Evolutionary conservation across 768 basidiomycete genomes (phyloP), one percentile per base, ranked within the genome.

Genomic region (Boletus subparvulus): DNA sequence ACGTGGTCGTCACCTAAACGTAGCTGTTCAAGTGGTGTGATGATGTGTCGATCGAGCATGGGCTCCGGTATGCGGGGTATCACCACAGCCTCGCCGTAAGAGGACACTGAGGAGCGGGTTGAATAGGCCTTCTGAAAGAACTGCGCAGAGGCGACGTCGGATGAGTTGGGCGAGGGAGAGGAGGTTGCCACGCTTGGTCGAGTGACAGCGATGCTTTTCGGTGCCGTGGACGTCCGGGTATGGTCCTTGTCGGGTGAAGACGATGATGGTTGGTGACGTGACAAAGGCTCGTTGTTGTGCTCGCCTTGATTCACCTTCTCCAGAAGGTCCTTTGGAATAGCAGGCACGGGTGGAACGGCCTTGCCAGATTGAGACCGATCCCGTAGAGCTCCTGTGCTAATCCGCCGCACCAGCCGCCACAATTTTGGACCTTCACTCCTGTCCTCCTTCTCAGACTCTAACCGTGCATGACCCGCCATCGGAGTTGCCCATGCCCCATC

Each of bases 351-450:
- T 0, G 84, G 85, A 12, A 78, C 76, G 1, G 58, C 54, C 12
- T 65, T 61, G 28, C 62, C 60, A 13, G 55, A 51, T 30, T 53
- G 55, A 39, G 59, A 65, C 61, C 78, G 83, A 17, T 88, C 87
- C 54, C 84, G 78, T 42, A 88, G 69, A 10, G 78, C 83, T 9
- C 85, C 83, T 0, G 82, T 79, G 57, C 86, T 88, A 57, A 90
- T 82, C 40, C 85, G 78, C 68, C 87, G 88, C 77, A 90, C 78
- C 49, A 90, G 65, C 69, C 78, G 85, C 86, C 86, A 88, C 3
- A 88, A 68, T 62, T 77, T 83, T 47, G 75, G 76, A 8, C 78
- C 74, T 6, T 77, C 73, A 6, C 46, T 45, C 14, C 36, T 48
- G 1, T 56, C 59, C 21, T 17, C 51, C n/a, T 59, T 61, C 9